Conservation (phyloP, 352 stramenopile genomes). For the Phytophthora cryptogea region DNA sequence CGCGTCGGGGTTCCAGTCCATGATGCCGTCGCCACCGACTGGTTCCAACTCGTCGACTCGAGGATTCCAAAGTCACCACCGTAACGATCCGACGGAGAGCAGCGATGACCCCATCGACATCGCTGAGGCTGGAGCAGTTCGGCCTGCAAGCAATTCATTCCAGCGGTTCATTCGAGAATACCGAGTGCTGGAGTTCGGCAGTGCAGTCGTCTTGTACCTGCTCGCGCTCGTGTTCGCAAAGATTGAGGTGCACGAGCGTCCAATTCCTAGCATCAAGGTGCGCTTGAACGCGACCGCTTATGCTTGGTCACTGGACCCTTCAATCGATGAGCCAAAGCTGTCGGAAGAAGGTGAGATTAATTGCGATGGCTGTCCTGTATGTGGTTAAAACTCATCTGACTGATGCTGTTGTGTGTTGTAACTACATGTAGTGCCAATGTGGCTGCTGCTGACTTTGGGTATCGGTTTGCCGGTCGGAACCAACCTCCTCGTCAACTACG, state of each 20-base stretch:
- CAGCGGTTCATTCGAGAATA: conserved; percentile 39
- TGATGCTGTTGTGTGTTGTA: background rate
- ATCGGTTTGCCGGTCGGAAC: conserved; percentile 37
- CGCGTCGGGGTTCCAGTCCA: conserved; percentile 18
- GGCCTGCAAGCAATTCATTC: conserved; percentile 1
- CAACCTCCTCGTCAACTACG: conserved; percentile 57
- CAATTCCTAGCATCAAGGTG: conserved; percentile 56
- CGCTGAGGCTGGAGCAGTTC: conserved; percentile 8
- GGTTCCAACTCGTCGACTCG: conserved; percentile 9
- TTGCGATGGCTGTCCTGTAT: background rate
- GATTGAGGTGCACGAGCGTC: conserved; percentile 60
- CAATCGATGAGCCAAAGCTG: conserved; percentile 52
- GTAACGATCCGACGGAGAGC: conserved; percentile 14
- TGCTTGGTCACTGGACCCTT: conserved; percentile 53
- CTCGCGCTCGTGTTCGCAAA: conserved; percentile 53
- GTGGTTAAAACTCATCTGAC: background rate
- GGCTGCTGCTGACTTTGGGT: conserved; percentile 33
- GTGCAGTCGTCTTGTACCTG: conserved; percentile 48
- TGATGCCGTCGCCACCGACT: conserved; percentile 13
- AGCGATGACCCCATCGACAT: conserved; percentile 22
- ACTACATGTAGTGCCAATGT: conserved; percentile 57
- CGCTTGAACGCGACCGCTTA: conserved; percentile 44
- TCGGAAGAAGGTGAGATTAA: conserved; percentile 39
- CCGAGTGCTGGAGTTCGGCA: conserved; percentile 63
- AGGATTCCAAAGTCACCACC: background rate